A percentile compares a stretch with the other conserved stretches of the same genome.
These are phyloP conservation scores for Anthostomella pinea DNA, from an alignment of 2,329 filamentous ascomycete species.

Conservation along the genomic window DNA sequence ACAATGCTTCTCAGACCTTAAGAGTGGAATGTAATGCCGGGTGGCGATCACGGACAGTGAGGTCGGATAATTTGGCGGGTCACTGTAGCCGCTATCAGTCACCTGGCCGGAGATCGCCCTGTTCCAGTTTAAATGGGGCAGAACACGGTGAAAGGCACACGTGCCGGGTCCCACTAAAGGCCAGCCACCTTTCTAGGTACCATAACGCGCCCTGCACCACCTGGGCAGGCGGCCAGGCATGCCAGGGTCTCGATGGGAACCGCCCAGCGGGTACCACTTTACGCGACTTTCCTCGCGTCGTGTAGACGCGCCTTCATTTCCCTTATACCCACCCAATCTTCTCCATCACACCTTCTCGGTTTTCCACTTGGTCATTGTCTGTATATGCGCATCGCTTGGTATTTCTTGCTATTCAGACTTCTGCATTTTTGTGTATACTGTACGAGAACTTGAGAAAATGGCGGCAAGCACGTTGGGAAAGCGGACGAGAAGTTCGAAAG, in stretches of 20 bases:
- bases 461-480: slow-evolving; percentile 43
- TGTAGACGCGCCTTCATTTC: slow-evolving; percentile 19
- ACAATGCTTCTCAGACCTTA: no score
- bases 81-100: no score
- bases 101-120: slow-evolving; percentile 16
- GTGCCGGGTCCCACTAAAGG: no score
- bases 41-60: slow-evolving; percentile 13
- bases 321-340: slow-evolving; percentile 5
- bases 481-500: slow-evolving; percentile 38
- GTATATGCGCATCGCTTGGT: slow-evolving; percentile 5
- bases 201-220: no score
- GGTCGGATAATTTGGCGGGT: no score
- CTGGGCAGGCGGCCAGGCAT: no score
- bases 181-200: no score
- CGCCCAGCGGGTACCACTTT: slow-evolving; percentile 19
- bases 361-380: slow-evolving; percentile 8
- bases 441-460: no score
- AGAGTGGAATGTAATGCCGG: no score
- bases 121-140: no score
- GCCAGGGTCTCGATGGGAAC: no score
- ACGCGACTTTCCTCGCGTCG: slow-evolving; percentile 27
- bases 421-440: not conserved
- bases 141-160: no score
- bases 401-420: slow-evolving; percentile 1
- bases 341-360: slow-evolving; percentile 5